A percentile compares a stretch with the other conserved stretches of the same genome.
Conservation (phyloP, 805 yeast species). For the Yamadazyma philogaea region DNA sequence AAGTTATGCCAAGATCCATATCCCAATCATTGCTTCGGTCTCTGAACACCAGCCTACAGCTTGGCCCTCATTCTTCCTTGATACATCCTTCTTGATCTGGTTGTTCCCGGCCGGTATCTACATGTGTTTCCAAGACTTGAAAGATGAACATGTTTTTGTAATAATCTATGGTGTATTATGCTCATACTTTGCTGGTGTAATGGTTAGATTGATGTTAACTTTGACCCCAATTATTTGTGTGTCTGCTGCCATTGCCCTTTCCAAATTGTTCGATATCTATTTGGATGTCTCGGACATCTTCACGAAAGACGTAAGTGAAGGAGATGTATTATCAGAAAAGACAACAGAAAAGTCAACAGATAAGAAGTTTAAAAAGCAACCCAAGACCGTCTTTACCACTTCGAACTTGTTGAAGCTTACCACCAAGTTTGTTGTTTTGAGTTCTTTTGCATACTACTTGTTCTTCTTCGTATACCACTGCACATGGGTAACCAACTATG, state of each 20-base stretch:
- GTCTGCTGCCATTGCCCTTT: conserved; percentile 82
- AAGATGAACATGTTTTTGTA: conserved; percentile 89
- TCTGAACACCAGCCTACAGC: conserved; percentile 99
- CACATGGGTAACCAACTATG: conserved; percentile 95
- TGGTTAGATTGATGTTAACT: conserved; percentile 97
- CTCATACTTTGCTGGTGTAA: conserved; percentile 97
- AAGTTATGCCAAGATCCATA: conserved; percentile 93
- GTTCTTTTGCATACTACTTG: conserved; percentile 71
- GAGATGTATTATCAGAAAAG: conserved; percentile 1
- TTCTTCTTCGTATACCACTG: conserved; percentile 85
- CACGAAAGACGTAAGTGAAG: conserved; percentile 15
- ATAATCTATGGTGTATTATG: conserved; percentile 90
- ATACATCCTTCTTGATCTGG: conserved; percentile 91
- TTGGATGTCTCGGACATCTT: conserved; percentile 55
- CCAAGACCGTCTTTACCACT: conserved; percentile 2
- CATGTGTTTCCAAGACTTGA: conserved; percentile 81
- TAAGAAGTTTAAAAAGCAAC: neutral
- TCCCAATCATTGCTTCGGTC: conserved; percentile 97
- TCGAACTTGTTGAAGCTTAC: conserved; percentile 30
- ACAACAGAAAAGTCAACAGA: neutral
- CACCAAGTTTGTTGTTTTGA: conserved; percentile 61
- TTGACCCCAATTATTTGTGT: conserved; percentile 96
- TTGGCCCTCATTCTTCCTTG: conserved; percentile 98
- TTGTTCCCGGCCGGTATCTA: conserved; percentile 97
- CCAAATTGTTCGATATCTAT: conserved; percentile 80